Evolutionary conservation across 2,329 filamentous ascomycete species (phyloP), one percentile per base, ranked within the genome.

Genomic region (Neonectria hederae): DNA sequence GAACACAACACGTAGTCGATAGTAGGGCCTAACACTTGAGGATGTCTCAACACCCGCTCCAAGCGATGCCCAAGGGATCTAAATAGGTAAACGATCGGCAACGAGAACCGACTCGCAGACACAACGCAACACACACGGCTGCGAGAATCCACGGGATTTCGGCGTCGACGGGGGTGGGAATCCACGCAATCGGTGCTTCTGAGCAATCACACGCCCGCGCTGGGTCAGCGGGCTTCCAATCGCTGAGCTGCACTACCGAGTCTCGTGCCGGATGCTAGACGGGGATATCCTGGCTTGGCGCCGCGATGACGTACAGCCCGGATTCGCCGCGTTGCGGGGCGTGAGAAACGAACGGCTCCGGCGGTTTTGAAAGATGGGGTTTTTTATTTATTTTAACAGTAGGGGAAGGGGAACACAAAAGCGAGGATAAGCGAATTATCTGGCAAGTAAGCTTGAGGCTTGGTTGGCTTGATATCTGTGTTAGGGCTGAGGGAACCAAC

Each of bases 301-400:
- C 43, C n/a, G 51, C 49, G 45, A 68, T 68, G 66, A 68, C 64
- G 66, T 68, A 65, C 49, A 48, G 54, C 28, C 19, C n/a, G 40
- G 53, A 8, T 22, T 19, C 53, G 48, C 54, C 60, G 60, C 49
- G 35, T 38, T 38, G 14, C 14, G 13, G 35, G 26, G 30, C 9
- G 28, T 10, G 26, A 26, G 10, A 28, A 28, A n/a, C 28, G 4
- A 13, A 40, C 38, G 38, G 38, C 38, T 40, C 17, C n/a, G 38
- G 38, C 17, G n/a, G 17, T 40, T 40, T 19, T 4, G 10, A 19
- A n/a, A n/a, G 38, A n/a, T 30, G n/a, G n/a, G n/a, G 10, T 51
- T 49, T 19, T 49, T 28, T 10, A 7, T 28, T 28, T 28, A 9
- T 10, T 28, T 28, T 28, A 28, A n/a, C n/a, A 1, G 26, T 4